phyloP scores from a whole-genome alignment of 257 asterid species.

The Paraleonurus japonicus region DNA sequence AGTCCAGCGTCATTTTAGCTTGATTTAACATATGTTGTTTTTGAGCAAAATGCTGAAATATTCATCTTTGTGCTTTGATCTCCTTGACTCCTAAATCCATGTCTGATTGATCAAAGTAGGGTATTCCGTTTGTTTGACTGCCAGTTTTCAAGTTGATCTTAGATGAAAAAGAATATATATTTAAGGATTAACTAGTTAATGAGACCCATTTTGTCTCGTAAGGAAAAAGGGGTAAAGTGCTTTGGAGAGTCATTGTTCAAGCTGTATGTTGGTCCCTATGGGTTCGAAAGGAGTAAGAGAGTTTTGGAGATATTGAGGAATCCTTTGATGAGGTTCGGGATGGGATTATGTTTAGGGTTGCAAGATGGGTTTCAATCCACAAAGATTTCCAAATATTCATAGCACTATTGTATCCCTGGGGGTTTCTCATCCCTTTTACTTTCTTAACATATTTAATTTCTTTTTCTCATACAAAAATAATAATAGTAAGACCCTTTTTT shows the following conservation, averaged over 20 bases:
- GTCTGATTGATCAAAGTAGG: not conserved
- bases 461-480: not conserved
- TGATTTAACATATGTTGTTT: constrained; percentile 4
- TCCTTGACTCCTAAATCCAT: constrained; percentile 1
- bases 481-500: not conserved
- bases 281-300: not conserved
- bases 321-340: not conserved
- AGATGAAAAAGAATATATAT: not conserved
- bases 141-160: constrained; percentile 7
- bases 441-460: not conserved
- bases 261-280: not conserved
- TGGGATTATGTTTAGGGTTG: not conserved
- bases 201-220: not conserved
- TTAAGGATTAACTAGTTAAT: constrained; percentile 12
- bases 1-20: constrained; percentile 17
- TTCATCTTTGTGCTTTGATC: constrained; percentile 10
- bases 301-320: not conserved
- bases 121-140: constrained; percentile 1
- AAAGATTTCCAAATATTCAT: not conserved
- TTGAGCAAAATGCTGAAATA: not conserved
- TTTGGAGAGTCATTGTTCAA: not conserved
- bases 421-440: not conserved
- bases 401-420: not conserved
- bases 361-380: not conserved
- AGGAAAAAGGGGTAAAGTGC: not conserved